These are phyloP conservation scores for Echeveria elegans DNA, from an alignment of 164 flowering plant species.

Conservation along the genomic window DNA sequence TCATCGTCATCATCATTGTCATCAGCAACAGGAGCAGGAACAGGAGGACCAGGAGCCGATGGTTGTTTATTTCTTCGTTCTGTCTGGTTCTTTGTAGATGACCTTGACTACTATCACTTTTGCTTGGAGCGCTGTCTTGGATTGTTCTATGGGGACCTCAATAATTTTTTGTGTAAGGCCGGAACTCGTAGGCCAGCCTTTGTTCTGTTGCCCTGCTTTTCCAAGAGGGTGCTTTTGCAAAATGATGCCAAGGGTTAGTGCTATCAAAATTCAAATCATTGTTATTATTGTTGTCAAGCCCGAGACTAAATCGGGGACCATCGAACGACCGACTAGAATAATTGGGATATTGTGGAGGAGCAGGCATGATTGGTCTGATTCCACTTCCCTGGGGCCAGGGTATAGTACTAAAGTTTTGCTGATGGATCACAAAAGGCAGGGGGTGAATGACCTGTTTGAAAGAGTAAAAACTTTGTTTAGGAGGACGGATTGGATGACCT, in stretches of 20 bases:
- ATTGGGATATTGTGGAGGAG: too few species aligned
- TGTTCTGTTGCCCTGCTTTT: not conserved
- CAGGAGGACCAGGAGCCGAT: too few species aligned
- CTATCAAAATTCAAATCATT: not conserved
- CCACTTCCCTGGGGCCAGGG: too few species aligned
- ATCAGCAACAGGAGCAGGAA: not conserved
- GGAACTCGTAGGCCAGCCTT: not conserved
- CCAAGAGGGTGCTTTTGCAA: not conserved
- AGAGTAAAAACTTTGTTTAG: too few species aligned
- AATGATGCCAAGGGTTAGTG: not conserved
- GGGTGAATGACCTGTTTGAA: too few species aligned
- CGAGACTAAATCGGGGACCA: too few species aligned
- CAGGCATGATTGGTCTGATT: too few species aligned
- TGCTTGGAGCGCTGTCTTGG: not conserved
- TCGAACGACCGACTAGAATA: too few species aligned
- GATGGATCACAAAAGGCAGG: too few species aligned
- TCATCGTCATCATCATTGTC: not conserved
- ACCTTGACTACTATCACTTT: not conserved
- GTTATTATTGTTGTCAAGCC: too few species aligned
- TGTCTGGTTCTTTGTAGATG: not conserved
- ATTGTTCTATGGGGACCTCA: not conserved
- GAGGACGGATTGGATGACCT: too few species aligned
- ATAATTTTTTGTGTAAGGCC: not conserved
- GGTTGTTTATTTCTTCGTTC: not conserved
- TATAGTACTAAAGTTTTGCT: too few species aligned